Evolutionary conservation across 1,284 basidiomycete species (phyloP), one percentile per base, ranked within the genome.

Genomic region (Sanghuangporus weigelae): DNA sequence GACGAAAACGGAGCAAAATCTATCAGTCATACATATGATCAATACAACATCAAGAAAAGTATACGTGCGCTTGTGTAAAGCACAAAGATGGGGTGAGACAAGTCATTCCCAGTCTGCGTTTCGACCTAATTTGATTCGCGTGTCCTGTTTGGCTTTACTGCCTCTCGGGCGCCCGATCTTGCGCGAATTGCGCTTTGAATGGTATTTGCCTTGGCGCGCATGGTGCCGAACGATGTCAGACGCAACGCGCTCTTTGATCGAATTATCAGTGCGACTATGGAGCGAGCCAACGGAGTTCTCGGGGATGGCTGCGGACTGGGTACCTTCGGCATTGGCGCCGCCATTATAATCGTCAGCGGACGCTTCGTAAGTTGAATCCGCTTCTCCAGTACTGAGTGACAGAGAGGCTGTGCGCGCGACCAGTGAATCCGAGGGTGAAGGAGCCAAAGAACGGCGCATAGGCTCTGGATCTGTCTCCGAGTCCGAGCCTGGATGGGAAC

Each of bases 111-210:
- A 91, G 50, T 84, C 76, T 26, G 82, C 85, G 66, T 81, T 77
- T 63, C 78, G 78, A 70, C 89, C 87, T 10, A 87, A 69, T 70
- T 85, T 84, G 38, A 92, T 81, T 64, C 83, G 80, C 39, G 76
- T 82, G 69, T 92, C 90, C 70, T 85, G 84, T 76, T 94, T 95
- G 66, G 87, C 90, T 74, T 96, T 95, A 72, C 90, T 92, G 16
- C 94, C 93, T 69, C 87, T 86, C 21, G 85, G 79, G 51, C 91
- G 80, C 31, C 93, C 93, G 35, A 83, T 85, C 66, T 84, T 81
- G 63, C 82, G 81, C 4, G 81, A 79, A 10, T 81, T 81, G 66
- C 86, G 84, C 72, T 87, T 88, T 1, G 87, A 83, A 73, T 93
- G 90, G 71, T 89, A 83, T 72, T 90, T 92, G 64, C 81, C 81